Evolutionary conservation across 306 rosid genomes (phyloP).

Genomic region (Vachellia pachyceras): DNA sequence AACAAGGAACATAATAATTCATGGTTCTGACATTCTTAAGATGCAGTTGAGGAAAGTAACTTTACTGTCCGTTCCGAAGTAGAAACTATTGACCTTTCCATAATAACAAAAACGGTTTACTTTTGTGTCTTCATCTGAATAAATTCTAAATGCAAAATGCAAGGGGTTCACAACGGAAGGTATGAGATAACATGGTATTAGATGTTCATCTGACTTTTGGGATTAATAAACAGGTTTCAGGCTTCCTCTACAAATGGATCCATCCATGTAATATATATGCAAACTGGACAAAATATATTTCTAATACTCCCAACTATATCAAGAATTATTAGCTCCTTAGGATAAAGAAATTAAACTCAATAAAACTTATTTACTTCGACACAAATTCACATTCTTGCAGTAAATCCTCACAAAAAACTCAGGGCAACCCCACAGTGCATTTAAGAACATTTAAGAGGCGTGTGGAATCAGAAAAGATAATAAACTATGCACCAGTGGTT

Average conservation of each 20-base stretch:
- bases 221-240: conserved; percentile 3
- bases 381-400: background rate
- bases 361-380: background rate
- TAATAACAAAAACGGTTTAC: conserved; percentile 9
- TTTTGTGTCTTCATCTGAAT: conserved; percentile 5
- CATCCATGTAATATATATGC: background rate
- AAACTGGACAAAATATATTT: background rate
- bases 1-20: conserved; percentile 32
- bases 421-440: background rate
- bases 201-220: conserved; percentile 29
- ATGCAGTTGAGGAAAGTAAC: conserved; percentile 26
- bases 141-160: conserved; percentile 8
- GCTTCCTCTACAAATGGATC: background rate
- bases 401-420: background rate
- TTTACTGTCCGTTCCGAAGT: conserved; percentile 24
- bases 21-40: conserved; percentile 30
- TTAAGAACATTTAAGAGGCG: background rate
- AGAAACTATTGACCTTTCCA: conserved; percentile 22
- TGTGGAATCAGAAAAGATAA: background rate
- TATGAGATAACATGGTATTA: background rate
- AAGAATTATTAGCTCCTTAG: background rate
- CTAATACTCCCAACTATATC: background rate
- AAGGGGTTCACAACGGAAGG: background rate
- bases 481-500: background rate
- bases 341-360: background rate